Evolutionary conservation across 1,139 yeast species (phyloP), one percentile per base, ranked within the genome.

Genomic region (Torulaspora globosa): DNA sequence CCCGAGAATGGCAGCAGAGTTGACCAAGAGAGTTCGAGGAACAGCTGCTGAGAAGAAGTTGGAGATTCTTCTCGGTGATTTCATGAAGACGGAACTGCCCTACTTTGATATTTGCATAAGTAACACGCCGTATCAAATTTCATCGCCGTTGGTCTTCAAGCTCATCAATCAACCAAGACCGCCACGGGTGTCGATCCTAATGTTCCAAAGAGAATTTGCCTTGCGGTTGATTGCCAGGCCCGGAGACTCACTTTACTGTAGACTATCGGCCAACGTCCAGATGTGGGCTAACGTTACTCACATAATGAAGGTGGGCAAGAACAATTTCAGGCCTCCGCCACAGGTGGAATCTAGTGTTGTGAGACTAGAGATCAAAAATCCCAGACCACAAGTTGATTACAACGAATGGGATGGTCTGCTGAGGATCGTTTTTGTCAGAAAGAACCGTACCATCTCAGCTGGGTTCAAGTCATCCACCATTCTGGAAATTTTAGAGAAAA

Each of bases 211-310:
- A 63, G 99, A 92, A 65, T 92, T 92, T 66, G 98, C 98, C 3
- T 69, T 92, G 68, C 80, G 97, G 60, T 72, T 92, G 46, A 74
- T 94, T 48, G 98, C 98, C 1, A 79, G 95, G 56, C 98, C 99
- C 0, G 98, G 98, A 23, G 98, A 92, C 57, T 69, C 88, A 1
- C 72, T 94, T 40, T 92, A 92, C 70, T 89, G 97, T 67, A 78
- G 99, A 59, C 74, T 92, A 47, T 84, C 95, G 16, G 98, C 96
- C 28, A 94, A 92, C 62, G 97, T 92, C 0, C 98, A 92, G 63
- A 90, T 92, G 97, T 92, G 98, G 97, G 96, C 97, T 18, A 87
- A 87, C 55, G 97, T 94, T 18, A 89, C 96, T 6, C 98, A 92
- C 67, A 87, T 92, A 47, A 92, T 92, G 99, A 94, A 94, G 68